Evolutionary conservation across 2,329 filamentous ascomycete genomes (phyloP).

Genomic region (Hypoxylon rubiginosum): DNA sequence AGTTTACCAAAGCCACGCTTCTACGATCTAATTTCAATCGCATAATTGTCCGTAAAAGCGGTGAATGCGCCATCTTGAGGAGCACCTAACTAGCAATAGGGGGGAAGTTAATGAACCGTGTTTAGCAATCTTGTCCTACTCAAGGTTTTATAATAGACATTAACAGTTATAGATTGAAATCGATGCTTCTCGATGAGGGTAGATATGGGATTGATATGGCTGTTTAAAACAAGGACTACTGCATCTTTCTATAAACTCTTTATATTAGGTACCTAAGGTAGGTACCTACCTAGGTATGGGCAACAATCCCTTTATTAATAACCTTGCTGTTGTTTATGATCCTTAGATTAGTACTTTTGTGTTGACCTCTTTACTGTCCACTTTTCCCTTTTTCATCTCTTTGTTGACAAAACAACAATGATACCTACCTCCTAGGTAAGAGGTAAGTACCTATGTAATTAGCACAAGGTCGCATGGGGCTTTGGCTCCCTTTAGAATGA

Average conservation of each 20-base stretch:
- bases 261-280: too few species aligned
- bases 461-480: not conserved
- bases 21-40: conserved; percentile 31
- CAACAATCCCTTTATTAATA: conserved; percentile 17
- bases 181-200: conserved; percentile 5
- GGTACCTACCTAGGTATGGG: too few species aligned
- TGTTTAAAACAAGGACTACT: conserved; percentile 1
- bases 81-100: not conserved
- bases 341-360: not conserved
- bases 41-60: conserved; percentile 34
- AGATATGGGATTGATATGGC: conserved; percentile 6
- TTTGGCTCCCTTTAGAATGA: not conserved
- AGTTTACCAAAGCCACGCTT: conserved; percentile 33
- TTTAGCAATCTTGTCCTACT: not conserved
- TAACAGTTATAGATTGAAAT: not conserved
- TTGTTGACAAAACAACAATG: not conserved
- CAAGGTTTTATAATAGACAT: not conserved
- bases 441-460: too few species aligned
- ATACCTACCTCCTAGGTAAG: not conserved
- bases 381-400: not conserved
- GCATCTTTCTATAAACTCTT: not conserved
- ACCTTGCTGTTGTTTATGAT: not conserved
- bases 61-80: conserved; percentile 37
- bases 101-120: not conserved
- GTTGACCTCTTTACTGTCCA: not conserved